A percentile compares a stretch with the other conserved stretches of the same genome.
These are phyloP conservation scores for Pyracantha coccinea DNA, from an alignment of 331 rosid species.

Conservation along the genomic window DNA sequence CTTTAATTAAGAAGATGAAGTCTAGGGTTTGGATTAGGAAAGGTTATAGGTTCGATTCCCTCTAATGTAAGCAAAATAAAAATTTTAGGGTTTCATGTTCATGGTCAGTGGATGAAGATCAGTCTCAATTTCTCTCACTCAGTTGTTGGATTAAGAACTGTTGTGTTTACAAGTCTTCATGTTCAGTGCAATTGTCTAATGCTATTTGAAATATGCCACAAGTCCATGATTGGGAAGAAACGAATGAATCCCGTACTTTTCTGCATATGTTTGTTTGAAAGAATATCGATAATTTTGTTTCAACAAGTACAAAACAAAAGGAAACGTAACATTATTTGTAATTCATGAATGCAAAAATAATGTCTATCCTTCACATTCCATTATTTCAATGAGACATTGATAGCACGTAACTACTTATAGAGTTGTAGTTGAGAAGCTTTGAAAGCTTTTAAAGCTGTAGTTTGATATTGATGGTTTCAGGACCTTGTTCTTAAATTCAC, in stretches of 20 bases:
- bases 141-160: neutral
- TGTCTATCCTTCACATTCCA: neutral
- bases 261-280: neutral
- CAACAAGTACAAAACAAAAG: neutral
- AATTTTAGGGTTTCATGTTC: neutral
- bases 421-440: neutral
- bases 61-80: no score
- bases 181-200: neutral
- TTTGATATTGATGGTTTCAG: neutral
- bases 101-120: neutral
- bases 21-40: no score
- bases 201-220: neutral
- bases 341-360: neutral
- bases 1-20: no score
- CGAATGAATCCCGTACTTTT: neutral
- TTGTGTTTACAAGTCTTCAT: neutral
- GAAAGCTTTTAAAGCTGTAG: neutral
- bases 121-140: neutral
- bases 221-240: neutral
- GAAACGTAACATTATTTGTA: neutral
- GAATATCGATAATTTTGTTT: neutral
- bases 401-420: neutral
- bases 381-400: neutral
- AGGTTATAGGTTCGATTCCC: no score
- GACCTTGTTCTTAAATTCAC: neutral